These are phyloP conservation scores for Aspergillus sp. DNA, from an alignment of 2,329 filamentous ascomycete genomes.

Conservation along the genomic window DNA sequence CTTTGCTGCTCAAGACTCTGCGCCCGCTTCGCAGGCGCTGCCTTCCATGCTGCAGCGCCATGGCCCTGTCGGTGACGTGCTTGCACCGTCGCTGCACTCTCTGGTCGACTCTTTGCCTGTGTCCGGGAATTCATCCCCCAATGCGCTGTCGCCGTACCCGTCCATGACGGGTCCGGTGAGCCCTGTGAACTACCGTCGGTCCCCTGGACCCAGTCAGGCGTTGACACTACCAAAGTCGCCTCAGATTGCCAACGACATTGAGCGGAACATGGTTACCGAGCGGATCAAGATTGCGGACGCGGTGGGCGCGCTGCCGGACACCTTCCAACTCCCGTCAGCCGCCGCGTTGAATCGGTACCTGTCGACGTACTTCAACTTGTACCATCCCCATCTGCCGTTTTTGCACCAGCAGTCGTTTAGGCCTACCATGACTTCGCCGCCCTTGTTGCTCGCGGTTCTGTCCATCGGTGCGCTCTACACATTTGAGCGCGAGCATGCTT, in stretches of 20 bases:
- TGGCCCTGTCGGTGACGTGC: constrained; percentile 48
- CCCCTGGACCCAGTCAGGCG: constrained; percentile 58
- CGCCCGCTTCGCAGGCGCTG: constrained; percentile 51
- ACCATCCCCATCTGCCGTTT: constrained; percentile 94
- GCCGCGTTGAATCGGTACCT: constrained; percentile 82
- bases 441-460: constrained; percentile 76
- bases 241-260: constrained; percentile 73
- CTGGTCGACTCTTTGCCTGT: constrained; percentile 63
- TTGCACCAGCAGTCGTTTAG: constrained; percentile 86
- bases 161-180: constrained; percentile 59
- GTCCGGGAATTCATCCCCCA: constrained; percentile 60
- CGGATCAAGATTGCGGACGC: constrained; percentile 74
- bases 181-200: constrained; percentile 59
- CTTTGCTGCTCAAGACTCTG: constrained; percentile 55
- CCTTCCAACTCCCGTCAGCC: constrained; percentile 76
- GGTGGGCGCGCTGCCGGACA: constrained; percentile 74
- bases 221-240: constrained; percentile 62
- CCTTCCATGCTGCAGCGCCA: constrained; percentile 60
- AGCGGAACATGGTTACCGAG: constrained; percentile 74
- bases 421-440: constrained; percentile 67
- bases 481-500: constrained; percentile 93
- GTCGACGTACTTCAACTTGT: constrained; percentile 91
- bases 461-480: constrained; percentile 95
- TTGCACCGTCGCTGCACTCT: constrained; percentile 59
- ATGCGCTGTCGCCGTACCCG: constrained; percentile 63